These are phyloP conservation scores for Acorus calamus DNA, from an alignment of 106 monocot species.

Conservation along the genomic window DNA sequence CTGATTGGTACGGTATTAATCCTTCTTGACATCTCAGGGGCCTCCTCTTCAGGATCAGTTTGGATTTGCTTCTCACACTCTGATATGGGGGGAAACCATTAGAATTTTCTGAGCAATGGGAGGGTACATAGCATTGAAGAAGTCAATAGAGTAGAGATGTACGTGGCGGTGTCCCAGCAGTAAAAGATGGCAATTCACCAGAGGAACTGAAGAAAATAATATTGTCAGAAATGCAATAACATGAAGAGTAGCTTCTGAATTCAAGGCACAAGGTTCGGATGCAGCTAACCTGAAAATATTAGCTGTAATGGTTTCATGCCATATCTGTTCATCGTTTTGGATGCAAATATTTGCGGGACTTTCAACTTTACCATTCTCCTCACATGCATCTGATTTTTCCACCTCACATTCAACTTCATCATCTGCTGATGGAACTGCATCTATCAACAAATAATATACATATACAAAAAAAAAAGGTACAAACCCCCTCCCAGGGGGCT, in stretches of 20 bases:
- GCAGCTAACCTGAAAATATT: constrained; percentile 40
- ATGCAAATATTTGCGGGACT: constrained; percentile 23
- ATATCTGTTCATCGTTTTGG: constrained; percentile 18
- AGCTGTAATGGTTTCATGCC: constrained; percentile 19
- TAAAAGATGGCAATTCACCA: constrained; percentile 26
- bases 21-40: constrained; percentile 24
- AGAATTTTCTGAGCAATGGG: constrained; percentile 18
- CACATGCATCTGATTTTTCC: constrained; percentile 27
- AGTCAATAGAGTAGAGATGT: constrained; percentile 20
- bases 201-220: constrained; percentile 20
- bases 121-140: constrained; percentile 13
- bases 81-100: constrained; percentile 7
- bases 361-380: constrained; percentile 35
- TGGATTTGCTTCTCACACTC: constrained; percentile 13
- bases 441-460: not conserved
- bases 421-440: constrained; percentile 6
- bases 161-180: constrained; percentile 56
- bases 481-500: not conserved
- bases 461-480: not conserved
- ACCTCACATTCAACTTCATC: constrained; percentile 43
- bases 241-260: too few relatives aligned
- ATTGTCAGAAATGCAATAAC: too few relatives aligned
- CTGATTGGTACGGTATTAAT: constrained; percentile 27
- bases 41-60: constrained; percentile 28
- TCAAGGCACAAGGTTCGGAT: too few relatives aligned